Conservation (phyloP, 306 rosid species). For the Clitoria ternatea region DNA sequence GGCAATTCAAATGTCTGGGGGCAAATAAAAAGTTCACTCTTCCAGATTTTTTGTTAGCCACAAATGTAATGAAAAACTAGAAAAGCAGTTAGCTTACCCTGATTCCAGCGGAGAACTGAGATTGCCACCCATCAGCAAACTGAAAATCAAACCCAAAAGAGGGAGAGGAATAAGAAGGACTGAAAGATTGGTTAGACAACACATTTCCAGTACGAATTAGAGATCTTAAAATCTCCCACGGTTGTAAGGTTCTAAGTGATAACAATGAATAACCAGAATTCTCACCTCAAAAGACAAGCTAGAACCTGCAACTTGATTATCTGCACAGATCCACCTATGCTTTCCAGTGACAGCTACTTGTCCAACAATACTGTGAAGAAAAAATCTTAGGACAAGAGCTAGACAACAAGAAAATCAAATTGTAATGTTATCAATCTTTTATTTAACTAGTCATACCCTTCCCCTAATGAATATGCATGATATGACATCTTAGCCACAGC, state of each 20-base stretch:
- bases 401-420: slow-evolving; percentile 11
- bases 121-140: slow-evolving; percentile 79
- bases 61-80: not conserved
- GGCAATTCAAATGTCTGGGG: not conserved
- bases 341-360: slow-evolving; percentile 89
- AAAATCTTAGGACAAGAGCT: slow-evolving; percentile 9
- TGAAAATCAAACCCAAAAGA: slow-evolving; percentile 37
- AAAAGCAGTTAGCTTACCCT: slow-evolving; percentile 47
- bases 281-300: slow-evolving; percentile 68
- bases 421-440: not conserved
- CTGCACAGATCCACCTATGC: slow-evolving; percentile 88
- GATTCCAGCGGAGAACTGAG: slow-evolving; percentile 87
- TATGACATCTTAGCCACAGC: slow-evolving; percentile 91
- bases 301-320: slow-evolving; percentile 46
- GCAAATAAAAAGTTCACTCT: not conserved
- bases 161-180: slow-evolving; percentile 17
- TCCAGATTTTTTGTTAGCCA: not conserved
- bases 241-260: not conserved
- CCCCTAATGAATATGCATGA: slow-evolving; percentile 84
- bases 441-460: slow-evolving; percentile 69
- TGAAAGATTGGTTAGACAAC: slow-evolving; percentile 3
- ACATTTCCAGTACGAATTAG: not conserved
- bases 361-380: slow-evolving; percentile 71
- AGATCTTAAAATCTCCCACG: slow-evolving; percentile 7
- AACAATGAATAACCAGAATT: slow-evolving; percentile 21